These are phyloP conservation scores for Pythium myriotylum DNA, from an alignment of 352 stramenopile genomes.

Conservation along the genomic window DNA sequence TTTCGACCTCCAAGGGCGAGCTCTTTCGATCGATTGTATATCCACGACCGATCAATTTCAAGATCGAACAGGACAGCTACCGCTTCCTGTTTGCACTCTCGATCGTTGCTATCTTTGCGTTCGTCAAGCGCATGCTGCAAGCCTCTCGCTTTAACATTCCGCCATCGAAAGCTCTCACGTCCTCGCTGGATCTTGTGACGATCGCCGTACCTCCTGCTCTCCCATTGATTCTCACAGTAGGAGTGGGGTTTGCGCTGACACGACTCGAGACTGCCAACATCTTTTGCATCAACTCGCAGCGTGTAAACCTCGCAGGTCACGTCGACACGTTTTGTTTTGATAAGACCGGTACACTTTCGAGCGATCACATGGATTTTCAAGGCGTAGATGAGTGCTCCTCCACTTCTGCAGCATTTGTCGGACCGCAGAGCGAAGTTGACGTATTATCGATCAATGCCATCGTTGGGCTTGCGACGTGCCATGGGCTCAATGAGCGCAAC, in stretches of 20 bases:
- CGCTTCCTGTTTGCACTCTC: conserved; percentile 35
- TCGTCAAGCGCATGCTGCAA: conserved; percentile 38
- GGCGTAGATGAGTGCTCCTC: conserved; percentile 64
- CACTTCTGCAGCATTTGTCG: conserved; percentile 40
- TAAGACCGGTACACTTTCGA: conserved; percentile 82
- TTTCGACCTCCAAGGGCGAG: conserved; percentile 41
- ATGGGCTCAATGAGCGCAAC: conserved; percentile 55
- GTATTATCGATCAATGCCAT: conserved; percentile 64
- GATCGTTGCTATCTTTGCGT: conserved; percentile 32
- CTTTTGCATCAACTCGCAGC: conserved; percentile 48
- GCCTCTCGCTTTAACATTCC: conserved; percentile 24
- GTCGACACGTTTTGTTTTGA: conserved; percentile 83
- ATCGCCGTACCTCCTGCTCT: conserved; percentile 53
- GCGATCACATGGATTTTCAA: conserved; percentile 72
- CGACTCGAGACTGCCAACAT: conserved; percentile 35
- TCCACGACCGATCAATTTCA: conserved; percentile 29
- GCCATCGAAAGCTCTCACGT: conserved; percentile 30
- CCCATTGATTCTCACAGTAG: conserved; percentile 51
- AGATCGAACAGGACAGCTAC: conserved; percentile 40
- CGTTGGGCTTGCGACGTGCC: conserved; percentile 67
- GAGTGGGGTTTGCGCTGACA: conserved; percentile 46
- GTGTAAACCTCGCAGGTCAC: conserved; percentile 72
- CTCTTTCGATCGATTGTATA: conserved; percentile 42
- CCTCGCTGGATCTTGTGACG: conserved; percentile 52
- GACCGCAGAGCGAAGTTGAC: conserved; percentile 68